Percentiles rank a stretch among this genome's conserved stretches.
Conservation (phyloP, 495 filamentous ascomycete species). For the Sordaria brevicollis region DNA sequence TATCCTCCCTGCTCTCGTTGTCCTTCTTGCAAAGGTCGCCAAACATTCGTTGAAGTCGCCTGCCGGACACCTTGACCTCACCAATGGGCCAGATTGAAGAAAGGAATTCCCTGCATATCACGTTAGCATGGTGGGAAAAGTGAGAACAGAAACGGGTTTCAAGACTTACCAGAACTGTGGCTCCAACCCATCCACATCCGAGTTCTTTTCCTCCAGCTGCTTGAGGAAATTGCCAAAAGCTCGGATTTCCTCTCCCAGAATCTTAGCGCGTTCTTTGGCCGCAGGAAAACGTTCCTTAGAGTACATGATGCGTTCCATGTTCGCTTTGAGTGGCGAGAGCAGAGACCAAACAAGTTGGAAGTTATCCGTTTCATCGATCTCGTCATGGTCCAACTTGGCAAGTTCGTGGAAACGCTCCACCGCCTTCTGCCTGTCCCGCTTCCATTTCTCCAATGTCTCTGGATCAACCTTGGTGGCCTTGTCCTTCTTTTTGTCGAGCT, state of each 20-base stretch:
- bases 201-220: conserved; percentile 22
- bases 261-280: conserved; percentile 35
- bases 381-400: conserved; percentile 18
- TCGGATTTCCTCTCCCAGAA: conserved; percentile 35
- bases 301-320: conserved; percentile 33
- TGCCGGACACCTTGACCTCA: conserved; percentile 26
- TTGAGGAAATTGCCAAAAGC: conserved; percentile 36
- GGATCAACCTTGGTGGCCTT: conserved; percentile 21
- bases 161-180: conserved; percentile 35
- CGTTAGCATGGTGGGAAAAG: conserved; percentile 7
- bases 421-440: conserved; percentile 21
- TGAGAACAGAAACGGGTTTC: background rate
- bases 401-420: conserved; percentile 26
- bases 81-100: conserved; percentile 32
- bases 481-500: conserved; percentile 23
- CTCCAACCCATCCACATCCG: conserved; percentile 31
- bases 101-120: conserved; percentile 21
- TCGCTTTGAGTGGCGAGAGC: conserved; percentile 32
- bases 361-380: conserved; percentile 23
- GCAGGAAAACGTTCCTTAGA: conserved; percentile 31
- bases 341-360: conserved; percentile 31
- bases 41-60: conserved; percentile 37
- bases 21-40: conserved; percentile 27
- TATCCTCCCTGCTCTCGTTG: conserved; percentile 14
- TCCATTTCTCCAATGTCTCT: conserved; percentile 23